phyloP scores from a whole-genome alignment of 257 asterid species.

The Lavandula angustifolia region DNA sequence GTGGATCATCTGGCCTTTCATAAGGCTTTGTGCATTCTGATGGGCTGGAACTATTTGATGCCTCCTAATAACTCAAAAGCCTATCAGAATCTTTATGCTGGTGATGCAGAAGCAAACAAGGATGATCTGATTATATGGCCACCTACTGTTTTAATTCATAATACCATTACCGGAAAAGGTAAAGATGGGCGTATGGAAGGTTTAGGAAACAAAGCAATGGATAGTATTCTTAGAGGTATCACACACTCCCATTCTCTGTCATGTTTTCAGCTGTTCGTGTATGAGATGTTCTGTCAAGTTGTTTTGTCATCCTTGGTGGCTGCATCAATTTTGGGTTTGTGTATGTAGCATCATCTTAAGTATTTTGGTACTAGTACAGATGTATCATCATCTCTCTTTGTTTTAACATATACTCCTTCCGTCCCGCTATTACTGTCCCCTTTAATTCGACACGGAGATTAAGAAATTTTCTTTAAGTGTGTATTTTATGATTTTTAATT shows the following conservation, averaged over 20 bases:
- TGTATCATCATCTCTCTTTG: constrained; percentile 18
- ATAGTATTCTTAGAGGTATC: constrained; percentile 90
- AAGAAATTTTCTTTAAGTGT: too few relatives aligned
- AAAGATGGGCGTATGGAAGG: constrained; percentile 94
- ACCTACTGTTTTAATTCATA: constrained; percentile 85
- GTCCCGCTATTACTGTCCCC: too few relatives aligned
- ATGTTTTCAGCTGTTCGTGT: constrained; percentile 31
- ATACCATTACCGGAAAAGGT: constrained; percentile 81
- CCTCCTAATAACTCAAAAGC: constrained; percentile 83
- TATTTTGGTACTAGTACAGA: neutral
- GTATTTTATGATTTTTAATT: too few relatives aligned
- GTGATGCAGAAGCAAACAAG: constrained; percentile 69
- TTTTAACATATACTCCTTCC: neutral
- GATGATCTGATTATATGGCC: constrained; percentile 96
- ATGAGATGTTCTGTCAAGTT: constrained; percentile 28
- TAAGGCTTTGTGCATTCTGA: constrained; percentile 86
- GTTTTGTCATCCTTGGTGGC: constrained; percentile 31
- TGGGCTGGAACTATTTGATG: constrained; percentile 89
- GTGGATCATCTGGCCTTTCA: constrained; percentile 94
- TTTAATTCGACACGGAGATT: too few relatives aligned
- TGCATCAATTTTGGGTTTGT: constrained; percentile 22
- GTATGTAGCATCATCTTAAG: constrained; percentile 19
- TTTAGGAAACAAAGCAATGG: constrained; percentile 95
- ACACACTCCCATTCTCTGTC: constrained; percentile 39
- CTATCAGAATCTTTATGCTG: constrained; percentile 76